These are phyloP conservation scores for Nigrograna mackinnonii DNA, from an alignment of 2,329 filamentous ascomycete species.

Conservation along the genomic window DNA sequence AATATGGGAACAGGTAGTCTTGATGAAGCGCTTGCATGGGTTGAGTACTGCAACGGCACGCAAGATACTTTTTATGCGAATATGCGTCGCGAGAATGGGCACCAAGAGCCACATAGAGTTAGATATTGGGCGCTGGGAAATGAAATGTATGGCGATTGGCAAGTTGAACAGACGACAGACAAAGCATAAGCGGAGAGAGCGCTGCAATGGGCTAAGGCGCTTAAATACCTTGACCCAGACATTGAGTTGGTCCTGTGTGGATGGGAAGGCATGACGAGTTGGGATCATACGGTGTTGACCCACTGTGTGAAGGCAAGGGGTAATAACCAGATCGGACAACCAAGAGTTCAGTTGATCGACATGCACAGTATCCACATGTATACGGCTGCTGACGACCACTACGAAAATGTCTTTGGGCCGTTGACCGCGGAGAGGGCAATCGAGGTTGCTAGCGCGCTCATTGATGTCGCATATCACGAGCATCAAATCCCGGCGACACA, in stretches of 20 bases:
- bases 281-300: slow-evolving; percentile 71
- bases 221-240: slow-evolving; percentile 67
- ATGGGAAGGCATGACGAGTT: slow-evolving; percentile 64
- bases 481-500: slow-evolving; percentile 59
- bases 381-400: slow-evolving; percentile 56
- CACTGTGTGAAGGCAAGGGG: slow-evolving; percentile 58
- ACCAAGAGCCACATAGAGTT: slow-evolving; percentile 71
- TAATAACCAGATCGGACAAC: slow-evolving; percentile 48
- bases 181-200: slow-evolving; percentile 68
- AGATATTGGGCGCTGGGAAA: slow-evolving; percentile 84
- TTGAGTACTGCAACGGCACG: slow-evolving; percentile 79
- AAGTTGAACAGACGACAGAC: slow-evolving; percentile 66
- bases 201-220: slow-evolving; percentile 68
- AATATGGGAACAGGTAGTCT: slow-evolving; percentile 72
- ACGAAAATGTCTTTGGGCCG: slow-evolving; percentile 48
- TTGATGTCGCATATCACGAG: slow-evolving; percentile 71
- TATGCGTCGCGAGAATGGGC: slow-evolving; percentile 70
- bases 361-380: slow-evolving; percentile 80
- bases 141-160: slow-evolving; percentile 66
- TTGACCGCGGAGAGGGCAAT: slow-evolving; percentile 71
- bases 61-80: slow-evolving; percentile 77
- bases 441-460: slow-evolving; percentile 65
- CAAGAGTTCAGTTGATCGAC: slow-evolving; percentile 58
- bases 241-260: slow-evolving; percentile 72
- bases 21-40: slow-evolving; percentile 67